Evolutionary conservation across 768 basidiomycete genomes (phyloP), one percentile per base, ranked within the genome.

Genomic region (Kwoniella shandongensis): DNA sequence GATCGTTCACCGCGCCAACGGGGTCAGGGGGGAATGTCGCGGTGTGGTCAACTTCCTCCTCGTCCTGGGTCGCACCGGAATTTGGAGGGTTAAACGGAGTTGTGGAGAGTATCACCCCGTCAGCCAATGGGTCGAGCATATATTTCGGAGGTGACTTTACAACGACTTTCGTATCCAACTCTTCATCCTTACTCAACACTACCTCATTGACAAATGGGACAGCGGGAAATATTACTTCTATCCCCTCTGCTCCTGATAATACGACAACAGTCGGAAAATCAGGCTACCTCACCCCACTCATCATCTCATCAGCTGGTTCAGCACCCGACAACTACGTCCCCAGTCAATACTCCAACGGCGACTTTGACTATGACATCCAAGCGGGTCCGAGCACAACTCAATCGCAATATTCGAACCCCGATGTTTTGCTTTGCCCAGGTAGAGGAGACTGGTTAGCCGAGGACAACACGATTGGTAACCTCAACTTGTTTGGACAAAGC

Each of bases 131-230:
- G 51, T 78, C 81, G 12, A 88, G 87, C 61, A 78, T 97, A 51
- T 87, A 92, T 73, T 92, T 98, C 70, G 82, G 88, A 0, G 96
- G 96, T 36, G 86, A 87, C 12, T 99, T 99, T 79, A 66, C 87
- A 53, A 87, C 89, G 2, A 78, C 83, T 1, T 92, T 89, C 71
- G 77, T 55, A 11, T 58, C 61, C 3, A 65, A 67, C 27, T 59
- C 62, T 2, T 77, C 80, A 29, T 70, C 78, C 15, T 51, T 66
- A 40, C 65, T 84, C 45, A 87, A 85, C 69, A 82, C 82, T 60
- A 85, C 85, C 39, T 45, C 66, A 44, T 49, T 52, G 46, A 55
- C 49, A 12, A 57, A 63, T 26, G 18, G 27, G 3, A 53, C 61
- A 22, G 38, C 51, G 23, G 47, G 45, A 44, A 87, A 87, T 70